These are phyloP conservation scores for Umbelopsis ramanniana DNA, from an alignment of 192 early-diverging fungal genomes.

Conservation along the genomic window DNA sequence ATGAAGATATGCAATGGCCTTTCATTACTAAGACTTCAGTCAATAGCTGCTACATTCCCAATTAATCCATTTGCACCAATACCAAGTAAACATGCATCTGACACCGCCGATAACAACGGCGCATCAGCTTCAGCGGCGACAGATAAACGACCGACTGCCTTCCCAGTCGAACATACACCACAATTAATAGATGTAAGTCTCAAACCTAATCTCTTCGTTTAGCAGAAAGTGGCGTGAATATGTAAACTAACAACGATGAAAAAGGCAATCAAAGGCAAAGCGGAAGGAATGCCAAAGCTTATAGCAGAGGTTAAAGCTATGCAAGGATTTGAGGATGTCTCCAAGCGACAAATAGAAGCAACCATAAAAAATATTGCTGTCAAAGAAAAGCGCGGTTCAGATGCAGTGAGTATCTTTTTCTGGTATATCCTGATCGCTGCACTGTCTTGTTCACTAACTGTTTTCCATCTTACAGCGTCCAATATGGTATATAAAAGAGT, in stretches of 20 bases:
- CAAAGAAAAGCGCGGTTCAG: constrained; percentile 42
- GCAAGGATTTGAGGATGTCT: constrained; percentile 28
- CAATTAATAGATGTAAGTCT: constrained; percentile 29
- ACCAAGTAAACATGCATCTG: not conserved
- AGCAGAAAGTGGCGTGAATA: not conserved
- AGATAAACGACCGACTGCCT: not conserved
- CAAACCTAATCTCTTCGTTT: not conserved
- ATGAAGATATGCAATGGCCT: not conserved
- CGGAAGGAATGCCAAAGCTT: constrained; percentile 25
- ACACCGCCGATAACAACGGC: not conserved
- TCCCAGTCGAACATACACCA: constrained; percentile 28
- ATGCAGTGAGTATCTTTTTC: constrained; percentile 28
- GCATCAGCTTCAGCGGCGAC: not conserved
- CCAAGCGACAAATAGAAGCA: constrained; percentile 38
- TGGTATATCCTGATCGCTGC: not conserved
- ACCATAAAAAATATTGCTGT: constrained; percentile 38
- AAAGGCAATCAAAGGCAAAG: constrained; percentile 30
- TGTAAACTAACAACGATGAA: not conserved
- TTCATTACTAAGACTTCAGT: not conserved
- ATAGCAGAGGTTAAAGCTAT: constrained; percentile 38
- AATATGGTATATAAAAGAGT: constrained; percentile 31
- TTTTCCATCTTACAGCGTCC: constrained; percentile 2
- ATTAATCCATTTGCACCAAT: not conserved
- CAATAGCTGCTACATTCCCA: not conserved
- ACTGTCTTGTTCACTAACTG: not conserved